phyloP scores from a whole-genome alignment of 140 eudicot genomes.

The Flaveria floridana region DNA sequence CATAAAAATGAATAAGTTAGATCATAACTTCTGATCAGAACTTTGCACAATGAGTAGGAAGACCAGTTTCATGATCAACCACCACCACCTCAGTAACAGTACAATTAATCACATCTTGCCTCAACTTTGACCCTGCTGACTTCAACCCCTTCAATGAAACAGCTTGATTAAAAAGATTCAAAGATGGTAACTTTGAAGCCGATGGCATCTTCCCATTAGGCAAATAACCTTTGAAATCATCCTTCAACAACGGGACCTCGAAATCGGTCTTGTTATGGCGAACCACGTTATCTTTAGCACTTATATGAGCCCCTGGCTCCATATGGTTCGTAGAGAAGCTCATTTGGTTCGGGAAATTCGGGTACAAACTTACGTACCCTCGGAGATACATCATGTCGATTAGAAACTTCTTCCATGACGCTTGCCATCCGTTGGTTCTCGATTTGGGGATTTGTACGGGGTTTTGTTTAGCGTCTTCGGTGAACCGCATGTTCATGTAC shows the following conservation, averaged over 20 bases:
- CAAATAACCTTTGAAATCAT: conserved; percentile 60
- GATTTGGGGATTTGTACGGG: conserved; percentile 96
- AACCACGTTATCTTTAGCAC: conserved; percentile 82
- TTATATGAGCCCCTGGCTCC: conserved; percentile 97
- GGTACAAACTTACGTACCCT: conserved; percentile 87
- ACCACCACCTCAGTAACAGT: conserved; percentile 50
- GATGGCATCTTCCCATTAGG: conserved; percentile 83
- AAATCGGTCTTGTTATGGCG: conserved; percentile 78
- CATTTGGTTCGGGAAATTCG: conserved; percentile 83
- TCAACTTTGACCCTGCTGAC: conserved; percentile 87
- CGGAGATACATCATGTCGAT: conserved; percentile 96
- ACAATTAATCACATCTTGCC: conserved; percentile 85
- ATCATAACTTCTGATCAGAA: conserved; percentile 45
- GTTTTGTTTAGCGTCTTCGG: conserved; percentile 79
- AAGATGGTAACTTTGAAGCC: conserved; percentile 78
- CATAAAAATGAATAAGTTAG: conserved; percentile 31
- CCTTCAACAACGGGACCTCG: conserved; percentile 84
- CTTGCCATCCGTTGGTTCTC: conserved; percentile 97
- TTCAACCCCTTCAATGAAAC: conserved; percentile 82
- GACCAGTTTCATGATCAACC: conserved; percentile 78
- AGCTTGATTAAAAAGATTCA: conserved; percentile 83
- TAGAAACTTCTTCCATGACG: conserved; percentile 94
- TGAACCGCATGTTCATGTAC: conserved; percentile 97
- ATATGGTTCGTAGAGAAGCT: conserved; percentile 94
- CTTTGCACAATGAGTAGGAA: conserved; percentile 67